These are phyloP conservation scores for Gynandropsis gynandra DNA, from an alignment of 345 rosid species.

Conservation along the genomic window DNA sequence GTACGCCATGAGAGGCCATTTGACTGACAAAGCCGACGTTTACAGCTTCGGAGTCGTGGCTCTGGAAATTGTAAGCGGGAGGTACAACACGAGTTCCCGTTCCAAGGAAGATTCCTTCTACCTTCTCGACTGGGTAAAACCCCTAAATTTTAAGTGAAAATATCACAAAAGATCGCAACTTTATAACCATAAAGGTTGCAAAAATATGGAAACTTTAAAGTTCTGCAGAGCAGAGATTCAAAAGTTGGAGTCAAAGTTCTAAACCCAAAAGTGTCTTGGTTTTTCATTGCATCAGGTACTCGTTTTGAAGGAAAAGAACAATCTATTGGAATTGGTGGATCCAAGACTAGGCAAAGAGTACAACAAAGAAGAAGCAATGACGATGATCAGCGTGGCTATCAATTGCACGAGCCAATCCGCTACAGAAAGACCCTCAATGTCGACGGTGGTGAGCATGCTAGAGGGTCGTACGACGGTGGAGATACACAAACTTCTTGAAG, in stretches of 20 bases:
- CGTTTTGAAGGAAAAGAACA: slow-evolving; percentile 34
- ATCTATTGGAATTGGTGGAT: slow-evolving; percentile 35
- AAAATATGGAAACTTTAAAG: background rate
- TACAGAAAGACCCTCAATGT: slow-evolving; percentile 41
- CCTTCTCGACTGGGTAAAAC: slow-evolving; percentile 42
- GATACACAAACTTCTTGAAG: slow-evolving; percentile 26
- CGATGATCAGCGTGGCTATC: slow-evolving; percentile 41
- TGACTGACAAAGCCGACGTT: slow-evolving; percentile 41
- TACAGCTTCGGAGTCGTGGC: slow-evolving; percentile 43
- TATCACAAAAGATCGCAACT: too few relatives aligned
- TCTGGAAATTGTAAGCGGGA: slow-evolving; percentile 39
- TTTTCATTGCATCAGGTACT: slow-evolving; percentile 26
- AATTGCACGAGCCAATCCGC: slow-evolving; percentile 37
- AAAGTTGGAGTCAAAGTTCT: background rate
- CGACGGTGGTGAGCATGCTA: slow-evolving; percentile 51
- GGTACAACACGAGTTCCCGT: slow-evolving; percentile 31
- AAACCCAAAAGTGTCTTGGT: background rate
- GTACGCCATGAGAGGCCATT: slow-evolving; percentile 42
- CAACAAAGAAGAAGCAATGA: slow-evolving; percentile 38
- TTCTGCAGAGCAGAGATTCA: background rate
- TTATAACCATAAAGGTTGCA: too few relatives aligned
- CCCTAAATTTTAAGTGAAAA: background rate
- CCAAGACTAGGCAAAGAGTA: slow-evolving; percentile 33
- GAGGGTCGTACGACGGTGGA: slow-evolving; percentile 35
- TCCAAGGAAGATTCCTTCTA: slow-evolving; percentile 27